Evolutionary conservation across 2,329 filamentous ascomycete genomes (phyloP), one percentile per base, ranked within the genome.

Genomic region (Fusarium domesticum): DNA sequence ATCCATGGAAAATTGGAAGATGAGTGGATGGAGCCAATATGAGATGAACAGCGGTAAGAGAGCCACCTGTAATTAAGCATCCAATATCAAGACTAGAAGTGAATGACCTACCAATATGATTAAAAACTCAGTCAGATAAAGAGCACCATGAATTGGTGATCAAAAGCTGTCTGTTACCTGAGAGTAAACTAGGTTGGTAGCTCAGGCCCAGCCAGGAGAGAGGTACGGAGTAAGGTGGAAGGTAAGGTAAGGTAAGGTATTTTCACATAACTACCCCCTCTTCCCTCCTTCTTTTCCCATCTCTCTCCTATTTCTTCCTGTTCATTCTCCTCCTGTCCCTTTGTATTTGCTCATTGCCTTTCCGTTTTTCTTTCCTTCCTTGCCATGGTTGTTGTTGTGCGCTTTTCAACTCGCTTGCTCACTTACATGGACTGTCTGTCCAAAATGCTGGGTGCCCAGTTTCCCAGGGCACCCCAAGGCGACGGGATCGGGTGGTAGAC

Each of bases 261-360:
- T 60, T 51, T 64, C 64, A 63, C 63, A 65, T 66, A 67, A 63
- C 62, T 66, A 60, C 59, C 63, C 62, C 20, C 61, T 62, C 60
- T 59, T 60, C 57, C 63, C 64, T 63, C 63, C 57, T 61, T 60
- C 57, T 53, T 56, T 61, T 28, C 23, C 23, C 23, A 28, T 12
- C 23, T 28, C 14, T 8, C 4, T 28, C 20, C 14, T 28, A 8
- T 28, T 10, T 28, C 23, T 28, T 10, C 23, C 23, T 28, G 7
- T 28, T 28, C 7, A 8, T 28, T 28, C 4, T 28, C 23, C 23
- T 28, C 23, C 14, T 28, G n/a, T n/a, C n/a, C n/a, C n/a, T n/a
- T n/a, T n/a, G n/a, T n/a, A n/a, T n/a, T 53, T 52, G 49, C 57
- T 57, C 53, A 47, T 52, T 61, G 59, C 51, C 56, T 46, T 53